Conservation (phyloP, 768 basidiomycete species). For the Boletus tomentosulus region DNA sequence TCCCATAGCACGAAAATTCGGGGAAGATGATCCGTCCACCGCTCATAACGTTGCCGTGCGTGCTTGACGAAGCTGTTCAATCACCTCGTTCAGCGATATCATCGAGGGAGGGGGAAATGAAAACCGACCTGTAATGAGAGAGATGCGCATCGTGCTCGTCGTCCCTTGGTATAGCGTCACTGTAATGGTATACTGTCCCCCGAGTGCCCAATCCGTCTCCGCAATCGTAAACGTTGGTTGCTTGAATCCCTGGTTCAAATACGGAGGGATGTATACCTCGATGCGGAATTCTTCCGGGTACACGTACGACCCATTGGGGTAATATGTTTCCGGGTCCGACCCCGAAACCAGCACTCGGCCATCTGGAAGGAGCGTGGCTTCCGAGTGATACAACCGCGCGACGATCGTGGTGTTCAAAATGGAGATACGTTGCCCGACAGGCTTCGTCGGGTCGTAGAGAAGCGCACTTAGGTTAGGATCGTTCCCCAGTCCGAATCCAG, state of each 20-base stretch:
- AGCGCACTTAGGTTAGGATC: conserved; percentile 62
- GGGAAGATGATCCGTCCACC: conserved; percentile 72
- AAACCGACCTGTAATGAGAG: conserved; percentile 57
- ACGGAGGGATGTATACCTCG: conserved; percentile 84
- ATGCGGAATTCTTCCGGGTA: conserved; percentile 77
- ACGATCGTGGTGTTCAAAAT: conserved; percentile 66
- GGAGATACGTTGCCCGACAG: conserved; percentile 59
- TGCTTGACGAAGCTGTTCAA: conserved; percentile 62
- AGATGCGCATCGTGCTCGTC: conserved; percentile 50
- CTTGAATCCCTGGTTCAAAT: conserved; percentile 57
- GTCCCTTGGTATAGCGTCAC: conserved; percentile 39
- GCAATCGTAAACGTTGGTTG: conserved; percentile 62
- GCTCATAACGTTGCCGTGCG: conserved; percentile 72
- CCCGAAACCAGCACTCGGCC: conserved; percentile 74
- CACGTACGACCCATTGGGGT: conserved; percentile 33
- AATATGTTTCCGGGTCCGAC: conserved; percentile 60
- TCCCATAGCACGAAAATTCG: conserved; percentile 62
- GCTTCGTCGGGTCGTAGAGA: conserved; percentile 63
- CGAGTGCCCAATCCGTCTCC: conserved; percentile 60
- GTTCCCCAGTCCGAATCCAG: conserved; percentile 67
- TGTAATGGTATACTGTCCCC: conserved; percentile 49
- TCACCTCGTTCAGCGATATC: conserved; percentile 1
- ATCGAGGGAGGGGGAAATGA: background rate
- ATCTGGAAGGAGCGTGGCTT: conserved; percentile 69
- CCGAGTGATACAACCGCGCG: conserved; percentile 75